Evolutionary conservation across 2,329 filamentous ascomycete species (phyloP), one percentile per base, ranked within the genome.

Genomic region (Clarireedia hainanense): DNA sequence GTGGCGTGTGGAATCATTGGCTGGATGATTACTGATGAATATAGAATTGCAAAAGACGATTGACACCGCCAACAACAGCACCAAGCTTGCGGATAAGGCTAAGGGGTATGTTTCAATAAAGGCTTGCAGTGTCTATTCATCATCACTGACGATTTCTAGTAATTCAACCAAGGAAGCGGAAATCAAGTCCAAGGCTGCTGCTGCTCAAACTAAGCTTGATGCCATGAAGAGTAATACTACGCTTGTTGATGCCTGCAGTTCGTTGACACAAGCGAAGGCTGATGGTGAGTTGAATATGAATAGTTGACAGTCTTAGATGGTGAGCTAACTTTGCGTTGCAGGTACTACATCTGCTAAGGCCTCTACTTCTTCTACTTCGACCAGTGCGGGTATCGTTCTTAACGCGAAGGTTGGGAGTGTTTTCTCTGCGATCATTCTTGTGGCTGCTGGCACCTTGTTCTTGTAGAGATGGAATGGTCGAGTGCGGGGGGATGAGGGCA

Each of bases 31-130:
- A 15, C 24, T 34, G 30, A 34, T 9, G 2, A 2, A 1, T 7
- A 6, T 14, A 52, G 37, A 15, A 23, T 57, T 63, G 23, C 60
- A 63, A 47, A 46, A 57, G n/a, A 57, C 54, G 43, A 52, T 61
- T 39, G 49, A 24, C 12, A 53, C 57, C 30, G 58, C 61, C 2
- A 43, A 47, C 12, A 63, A 61, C 34, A 45, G 12, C 7, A 57
- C 57, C 20, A 54, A 56, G 6, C 40, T 61, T 15, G 56, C 56
- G 5, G 46, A 20, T 6, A 45, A 42, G 27, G 56, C 57, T 10
- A 48, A 58, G 7, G 54, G 55, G 39, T 42, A 42, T 42, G 39
- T 17, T 37, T 37, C 15, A 9, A 9, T 20, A 5, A 6, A 14
- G 17, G 6, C 3, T 17, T 5, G 3, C 14, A 6, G 6, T n/a